Evolutionary conservation across 768 basidiomycete species (phyloP), one percentile per base, ranked within the genome.

Genomic region (Boletellus emodensis): DNA sequence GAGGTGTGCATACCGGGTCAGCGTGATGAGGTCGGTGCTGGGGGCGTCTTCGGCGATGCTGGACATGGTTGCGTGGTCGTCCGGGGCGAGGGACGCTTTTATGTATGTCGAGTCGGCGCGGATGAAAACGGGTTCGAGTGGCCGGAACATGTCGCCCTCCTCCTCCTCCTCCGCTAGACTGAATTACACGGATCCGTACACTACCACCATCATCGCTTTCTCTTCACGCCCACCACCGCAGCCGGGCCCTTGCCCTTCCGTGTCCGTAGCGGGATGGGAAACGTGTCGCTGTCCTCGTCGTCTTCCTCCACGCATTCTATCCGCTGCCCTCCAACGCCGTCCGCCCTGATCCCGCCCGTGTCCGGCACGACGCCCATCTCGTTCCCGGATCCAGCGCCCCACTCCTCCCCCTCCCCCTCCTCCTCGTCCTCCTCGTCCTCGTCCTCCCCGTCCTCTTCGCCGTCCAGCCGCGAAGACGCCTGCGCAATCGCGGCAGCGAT

Each of bases 21-120:
- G 81, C 43, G 94, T 96, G 72, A 95, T 89, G 60, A 96, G 75
- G 66, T 96, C 92, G 38, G 87, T 88, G 73, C 75, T 84, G 54
- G 90, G 90, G 49, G 77, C 66, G 60, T 90, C 85, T 63, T 87
- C 83, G 26, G 44, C 43, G 26, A 35, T 52, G 38, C 46, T 51
- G 62, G 79, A 61, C 55, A 65, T 44, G 30, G 33, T 60, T 38
- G 61, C 57, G 44, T 7, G 41, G 28, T 17, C 15, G 10, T 44
- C 13, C 30, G 22, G 9, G 9, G 22, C 17, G 34, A 15, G 39
- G 24, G 22, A 41, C 7, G 28, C 32, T 4, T 40, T n/a, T n/a
- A n/a, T n/a, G n/a, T 9, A 26, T 55, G 51, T 53, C 48, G 26
- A 3, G 41, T 44, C 45, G 40, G 36, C 5, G 41, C 56, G 60